Percentiles rank a stretch among this genome's conserved stretches.
phyloP scores from a whole-genome alignment of 2,329 filamentous ascomycete genomes.

The Corniculantispora saksenae region DNA sequence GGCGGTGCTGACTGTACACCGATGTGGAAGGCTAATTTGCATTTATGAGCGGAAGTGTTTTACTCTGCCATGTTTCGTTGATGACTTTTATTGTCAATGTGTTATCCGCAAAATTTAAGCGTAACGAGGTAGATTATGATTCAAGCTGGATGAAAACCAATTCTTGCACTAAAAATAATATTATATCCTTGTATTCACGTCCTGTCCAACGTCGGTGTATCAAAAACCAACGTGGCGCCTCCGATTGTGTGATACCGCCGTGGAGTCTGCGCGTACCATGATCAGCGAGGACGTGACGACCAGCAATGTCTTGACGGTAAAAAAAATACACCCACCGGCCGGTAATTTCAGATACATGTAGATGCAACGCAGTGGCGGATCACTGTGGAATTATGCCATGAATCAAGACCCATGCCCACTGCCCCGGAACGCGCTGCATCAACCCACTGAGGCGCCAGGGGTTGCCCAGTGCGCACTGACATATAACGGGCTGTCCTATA shows the following conservation, averaged over 20 bases:
- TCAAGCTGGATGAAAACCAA: too few relatives aligned
- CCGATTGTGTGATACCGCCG: background rate
- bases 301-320: background rate
- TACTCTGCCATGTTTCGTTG: slow-evolving; percentile 2
- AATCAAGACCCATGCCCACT: slow-evolving; percentile 7
- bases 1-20: background rate
- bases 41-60: slow-evolving; percentile 11
- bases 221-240: background rate
- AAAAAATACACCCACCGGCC: background rate
- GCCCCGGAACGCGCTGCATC: slow-evolving; percentile 1
- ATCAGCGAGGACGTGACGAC: background rate
- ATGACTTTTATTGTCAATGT: background rate
- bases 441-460: slow-evolving; percentile 1
- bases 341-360: background rate
- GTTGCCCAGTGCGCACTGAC: background rate
- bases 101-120: background rate
- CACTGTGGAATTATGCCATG: slow-evolving; percentile 4
- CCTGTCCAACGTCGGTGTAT: background rate
- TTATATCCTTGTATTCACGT: background rate
- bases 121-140: background rate
- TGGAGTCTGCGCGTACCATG: background rate
- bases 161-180: too few relatives aligned
- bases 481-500: slow-evolving; percentile 4
- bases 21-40: slow-evolving; percentile 1
- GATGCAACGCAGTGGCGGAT: background rate